Percentiles rank a stretch among this genome's conserved stretches.
phyloP scores from a whole-genome alignment of 2,329 filamentous ascomycete genomes.

The Colletotrichum abscissum region DNA sequence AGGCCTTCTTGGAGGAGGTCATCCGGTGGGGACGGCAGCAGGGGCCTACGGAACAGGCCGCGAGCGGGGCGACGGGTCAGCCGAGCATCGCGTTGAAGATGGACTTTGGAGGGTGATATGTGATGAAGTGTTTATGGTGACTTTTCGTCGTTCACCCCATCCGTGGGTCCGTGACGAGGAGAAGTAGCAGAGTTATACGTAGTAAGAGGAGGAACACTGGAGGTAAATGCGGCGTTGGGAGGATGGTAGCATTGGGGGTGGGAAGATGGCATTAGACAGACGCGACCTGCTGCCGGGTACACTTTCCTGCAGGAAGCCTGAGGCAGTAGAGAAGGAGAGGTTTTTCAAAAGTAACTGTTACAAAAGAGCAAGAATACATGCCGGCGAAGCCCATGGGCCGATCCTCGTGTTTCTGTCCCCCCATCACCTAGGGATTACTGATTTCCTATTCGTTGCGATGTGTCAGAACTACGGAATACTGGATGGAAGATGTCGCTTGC shows the following conservation, averaged over 20 bases:
- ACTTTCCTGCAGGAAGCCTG: background rate
- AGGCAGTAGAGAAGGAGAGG: background rate
- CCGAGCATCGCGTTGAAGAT: conserved; percentile 95
- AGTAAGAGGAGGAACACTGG: background rate
- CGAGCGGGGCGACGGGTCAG: conserved; percentile 60
- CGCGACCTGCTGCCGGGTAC: background rate
- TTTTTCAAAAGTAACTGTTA: background rate
- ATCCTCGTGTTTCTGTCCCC: background rate
- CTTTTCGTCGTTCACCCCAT: background rate
- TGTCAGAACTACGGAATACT: too few relatives aligned
- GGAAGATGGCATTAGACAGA: background rate
- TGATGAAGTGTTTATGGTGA: background rate
- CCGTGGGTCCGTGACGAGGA: background rate
- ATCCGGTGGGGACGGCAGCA: conserved; percentile 72
- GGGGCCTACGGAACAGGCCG: conserved; percentile 52
- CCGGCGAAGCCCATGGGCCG: background rate
- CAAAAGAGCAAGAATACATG: background rate
- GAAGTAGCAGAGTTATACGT: background rate
- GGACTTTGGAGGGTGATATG: conserved; percentile 74
- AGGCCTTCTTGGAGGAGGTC: conserved; percentile 83
- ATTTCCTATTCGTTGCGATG: background rate
- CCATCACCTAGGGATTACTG: background rate
- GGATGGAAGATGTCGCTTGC: too few relatives aligned
- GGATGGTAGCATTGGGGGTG: background rate
- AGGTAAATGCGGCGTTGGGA: background rate